Base-by-base conservation (phyloP, 139 green algal species). In the Dunaliella primolecta region DNA sequence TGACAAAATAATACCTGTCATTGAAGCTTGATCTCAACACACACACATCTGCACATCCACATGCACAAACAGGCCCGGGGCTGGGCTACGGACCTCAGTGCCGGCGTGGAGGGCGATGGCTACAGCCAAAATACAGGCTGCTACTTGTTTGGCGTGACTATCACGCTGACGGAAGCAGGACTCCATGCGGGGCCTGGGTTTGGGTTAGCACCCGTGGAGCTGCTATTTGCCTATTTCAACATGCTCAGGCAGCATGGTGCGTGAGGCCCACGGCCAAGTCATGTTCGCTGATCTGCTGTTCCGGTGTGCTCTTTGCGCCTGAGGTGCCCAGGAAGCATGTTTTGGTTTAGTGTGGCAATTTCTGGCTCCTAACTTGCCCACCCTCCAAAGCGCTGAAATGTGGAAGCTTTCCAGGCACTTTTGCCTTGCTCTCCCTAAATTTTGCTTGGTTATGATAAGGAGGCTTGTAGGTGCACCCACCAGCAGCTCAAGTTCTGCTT, bases 181-280 rank as follows among this genome's bases (percentile, higher is more conserved):
- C 88, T 98, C 27, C 36, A 85, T n/a, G 93, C 92, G 71, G 91
- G 72, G 1, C 93, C 90, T 64, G 95, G 95, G 33, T 86, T 83
- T 34, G 95, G 95, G 2, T 86, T 98, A 75, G 92, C 89, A 27
- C 81, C 87, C 15, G 90, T 93, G 36, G 86, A 32, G 29, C 87
- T 97, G 72, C 36, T 98, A 46, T 98, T 98, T 74, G 75, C 95
- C 57, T 98, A 98, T 90, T 78, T 99, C 2, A 75, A 38, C 27
- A 92, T 98, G 93, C 89, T 98, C 84, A 80, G 85, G 24, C 1
- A n/a, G 25, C 85, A 56, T 36, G 94, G 93, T 90, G 36, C 84
- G 92, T 0, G 46, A n/a, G n/a, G n/a, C n/a, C n/a, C n/a, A n/a
- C n/a, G n/a, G n/a, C n/a, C n/a, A n/a, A n/a, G n/a, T 2, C 78